phyloP scores from a whole-genome alignment of 345 rosid genomes.

The Eucalyptus lansdowneana region DNA sequence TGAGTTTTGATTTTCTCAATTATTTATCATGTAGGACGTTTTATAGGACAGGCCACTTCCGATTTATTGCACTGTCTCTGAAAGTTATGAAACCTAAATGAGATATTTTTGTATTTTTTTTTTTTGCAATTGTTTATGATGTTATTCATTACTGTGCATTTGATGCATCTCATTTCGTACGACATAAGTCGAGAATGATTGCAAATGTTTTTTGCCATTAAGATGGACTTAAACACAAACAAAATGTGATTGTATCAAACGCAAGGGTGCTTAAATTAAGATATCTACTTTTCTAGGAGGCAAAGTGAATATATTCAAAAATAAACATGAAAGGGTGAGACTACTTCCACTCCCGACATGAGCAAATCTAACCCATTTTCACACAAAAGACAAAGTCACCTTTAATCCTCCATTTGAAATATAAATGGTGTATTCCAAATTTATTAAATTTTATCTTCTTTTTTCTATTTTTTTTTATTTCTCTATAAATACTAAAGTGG shows the following conservation, averaged over 20 bases:
- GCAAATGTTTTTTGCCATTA: neutral
- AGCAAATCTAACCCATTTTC: neutral
- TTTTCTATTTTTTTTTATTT: fast-evolving
- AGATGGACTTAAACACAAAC: neutral
- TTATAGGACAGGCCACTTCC: neutral
- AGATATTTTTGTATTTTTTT: neutral
- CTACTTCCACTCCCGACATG: neutral
- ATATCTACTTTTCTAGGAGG: neutral
- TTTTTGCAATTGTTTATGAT: neutral
- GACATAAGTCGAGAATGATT: neutral
- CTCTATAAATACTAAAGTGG: neutral
- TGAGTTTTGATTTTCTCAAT: neutral
- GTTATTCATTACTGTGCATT: neutral
- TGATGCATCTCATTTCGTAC: neutral
- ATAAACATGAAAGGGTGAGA: neutral
- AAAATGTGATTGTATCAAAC: neutral
- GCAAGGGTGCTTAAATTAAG: neutral
- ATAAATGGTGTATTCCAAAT: neutral
- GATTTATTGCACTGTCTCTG: neutral
- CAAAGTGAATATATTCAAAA: neutral
- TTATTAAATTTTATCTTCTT: too few species aligned
- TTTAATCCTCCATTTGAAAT: neutral
- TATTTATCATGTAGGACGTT: neutral
- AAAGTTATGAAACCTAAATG: neutral
- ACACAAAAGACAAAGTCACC: neutral